A percentile compares a stretch with the other conserved stretches of the same genome.
phyloP scores from a whole-genome alignment of 106 monocot species.

The Acorus gramineus region DNA sequence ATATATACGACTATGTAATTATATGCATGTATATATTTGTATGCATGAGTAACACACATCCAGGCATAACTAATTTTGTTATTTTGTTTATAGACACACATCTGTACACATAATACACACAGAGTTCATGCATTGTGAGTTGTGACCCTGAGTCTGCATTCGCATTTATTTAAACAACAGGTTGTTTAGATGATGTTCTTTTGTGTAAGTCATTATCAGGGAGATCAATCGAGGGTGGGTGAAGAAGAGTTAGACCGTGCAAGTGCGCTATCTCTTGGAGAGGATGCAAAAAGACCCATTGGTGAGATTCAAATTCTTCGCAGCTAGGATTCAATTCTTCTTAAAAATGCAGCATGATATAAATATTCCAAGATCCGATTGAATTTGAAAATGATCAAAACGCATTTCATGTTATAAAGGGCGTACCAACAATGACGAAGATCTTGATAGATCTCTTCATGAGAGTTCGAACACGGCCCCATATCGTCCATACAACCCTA shows the following conservation, averaged over 20 bases:
- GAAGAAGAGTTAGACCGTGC: constrained; percentile 90
- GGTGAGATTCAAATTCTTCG: constrained; percentile 17
- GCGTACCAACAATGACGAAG: constrained; percentile 44
- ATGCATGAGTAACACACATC: no score
- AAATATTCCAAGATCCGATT: background rate
- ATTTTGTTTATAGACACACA: no score
- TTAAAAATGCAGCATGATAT: background rate
- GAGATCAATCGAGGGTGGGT: constrained; percentile 52
- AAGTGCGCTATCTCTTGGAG: constrained; percentile 75
- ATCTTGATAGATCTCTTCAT: constrained; percentile 45
- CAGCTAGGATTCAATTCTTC: background rate
- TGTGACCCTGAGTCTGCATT: background rate
- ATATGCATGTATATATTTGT: no score
- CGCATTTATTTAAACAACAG: background rate
- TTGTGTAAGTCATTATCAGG: constrained; percentile 26
- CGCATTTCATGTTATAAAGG: constrained; percentile 23
- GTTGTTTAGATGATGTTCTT: background rate
- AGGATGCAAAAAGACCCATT: constrained; percentile 50
- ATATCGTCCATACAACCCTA: constrained; percentile 29
- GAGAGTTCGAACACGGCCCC: constrained; percentile 50
- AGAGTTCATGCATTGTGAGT: background rate
- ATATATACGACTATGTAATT: no score
- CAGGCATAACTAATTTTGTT: no score
- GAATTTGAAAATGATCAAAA: background rate
- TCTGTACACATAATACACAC: no score